Percentiles rank a stretch among this genome's conserved stretches.
phyloP scores from a whole-genome alignment of 1,284 basidiomycete genomes.

The Ganoderma sp. region DNA sequence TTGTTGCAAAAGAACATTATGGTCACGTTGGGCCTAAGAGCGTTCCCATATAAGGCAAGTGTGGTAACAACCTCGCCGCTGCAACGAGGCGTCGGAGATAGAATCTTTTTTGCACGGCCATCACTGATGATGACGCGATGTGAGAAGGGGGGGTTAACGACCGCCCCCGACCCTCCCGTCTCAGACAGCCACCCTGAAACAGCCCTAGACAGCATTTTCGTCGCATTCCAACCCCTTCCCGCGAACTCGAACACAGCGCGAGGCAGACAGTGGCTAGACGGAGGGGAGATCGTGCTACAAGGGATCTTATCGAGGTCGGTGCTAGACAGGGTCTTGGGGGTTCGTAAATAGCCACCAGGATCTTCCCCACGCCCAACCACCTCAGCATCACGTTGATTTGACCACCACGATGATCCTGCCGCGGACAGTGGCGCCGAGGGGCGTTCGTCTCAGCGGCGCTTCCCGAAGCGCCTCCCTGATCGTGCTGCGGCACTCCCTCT shows the following conservation, averaged over 20 bases:
- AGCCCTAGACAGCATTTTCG: neutral
- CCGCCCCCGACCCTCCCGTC: neutral
- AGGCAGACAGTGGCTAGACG: neutral
- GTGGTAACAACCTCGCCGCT: conserved; percentile 23
- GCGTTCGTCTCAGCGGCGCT: conserved; percentile 3
- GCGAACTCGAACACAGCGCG: neutral
- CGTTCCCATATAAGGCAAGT: conserved; percentile 23
- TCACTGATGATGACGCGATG: conserved; percentile 19
- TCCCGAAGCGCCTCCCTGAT: neutral
- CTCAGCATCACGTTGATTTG: conserved; percentile 3
- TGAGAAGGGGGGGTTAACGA: conserved; percentile 20
- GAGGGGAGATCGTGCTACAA: neutral
- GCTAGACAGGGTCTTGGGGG: neutral
- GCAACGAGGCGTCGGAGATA: conserved; percentile 28
- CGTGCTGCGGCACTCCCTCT: neutral
- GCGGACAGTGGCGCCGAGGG: neutral
- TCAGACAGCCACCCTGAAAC: neutral
- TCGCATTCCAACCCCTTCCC: neutral
- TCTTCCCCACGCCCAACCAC: conserved; percentile 1
- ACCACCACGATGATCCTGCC: conserved; percentile 1
- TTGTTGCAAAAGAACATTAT: conserved; percentile 25
- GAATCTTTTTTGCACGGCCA: conserved; percentile 23
- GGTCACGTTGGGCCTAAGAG: conserved; percentile 21
- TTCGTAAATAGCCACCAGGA: conserved; percentile 11
- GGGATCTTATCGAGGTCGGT: neutral